Evolutionary conservation across 1,139 yeast genomes (phyloP).

Genomic region (Candida sp.): DNA sequence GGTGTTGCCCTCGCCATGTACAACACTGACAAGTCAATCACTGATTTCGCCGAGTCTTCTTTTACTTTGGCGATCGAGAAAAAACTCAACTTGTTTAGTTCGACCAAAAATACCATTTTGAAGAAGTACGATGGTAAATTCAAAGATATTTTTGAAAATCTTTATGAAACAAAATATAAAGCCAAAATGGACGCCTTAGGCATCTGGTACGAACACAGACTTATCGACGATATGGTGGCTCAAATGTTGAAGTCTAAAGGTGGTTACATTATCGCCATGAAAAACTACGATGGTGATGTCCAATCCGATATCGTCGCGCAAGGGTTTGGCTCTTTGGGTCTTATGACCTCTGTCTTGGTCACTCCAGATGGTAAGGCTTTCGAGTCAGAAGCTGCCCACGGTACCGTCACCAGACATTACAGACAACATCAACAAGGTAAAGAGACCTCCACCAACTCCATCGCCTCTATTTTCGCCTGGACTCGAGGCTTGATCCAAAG

Average conservation of each 20-base stretch:
- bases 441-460: conserved; percentile 97
- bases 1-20: conserved; percentile 95
- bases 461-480: conserved; percentile 99
- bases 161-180: conserved; percentile 72
- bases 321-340: conserved; percentile 94
- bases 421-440: conserved; percentile 94
- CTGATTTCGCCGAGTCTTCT: conserved; percentile 88
- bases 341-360: conserved; percentile 92
- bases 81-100: conserved; percentile 73
- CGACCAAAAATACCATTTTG: conserved; percentile 93
- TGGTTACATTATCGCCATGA: conserved; percentile 92
- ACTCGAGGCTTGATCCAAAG: conserved; percentile 89
- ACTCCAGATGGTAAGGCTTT: conserved; percentile 96
- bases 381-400: conserved; percentile 97
- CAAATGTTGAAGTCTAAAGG: conserved; percentile 97
- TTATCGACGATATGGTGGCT: conserved; percentile 98
- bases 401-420: conserved; percentile 95
- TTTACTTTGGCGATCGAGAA: conserved; percentile 83
- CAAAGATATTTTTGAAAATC: conserved; percentile 85
- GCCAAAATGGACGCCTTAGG: conserved; percentile 68
- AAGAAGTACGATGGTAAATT: conserved; percentile 93
- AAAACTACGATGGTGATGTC: conserved; percentile 97
- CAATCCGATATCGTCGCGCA: conserved; percentile 97
- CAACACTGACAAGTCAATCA: conserved; percentile 88
- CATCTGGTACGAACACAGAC: conserved; percentile 94